phyloP scores from a whole-genome alignment of 208 protist species.

The Leishmania braziliensis region DNA sequence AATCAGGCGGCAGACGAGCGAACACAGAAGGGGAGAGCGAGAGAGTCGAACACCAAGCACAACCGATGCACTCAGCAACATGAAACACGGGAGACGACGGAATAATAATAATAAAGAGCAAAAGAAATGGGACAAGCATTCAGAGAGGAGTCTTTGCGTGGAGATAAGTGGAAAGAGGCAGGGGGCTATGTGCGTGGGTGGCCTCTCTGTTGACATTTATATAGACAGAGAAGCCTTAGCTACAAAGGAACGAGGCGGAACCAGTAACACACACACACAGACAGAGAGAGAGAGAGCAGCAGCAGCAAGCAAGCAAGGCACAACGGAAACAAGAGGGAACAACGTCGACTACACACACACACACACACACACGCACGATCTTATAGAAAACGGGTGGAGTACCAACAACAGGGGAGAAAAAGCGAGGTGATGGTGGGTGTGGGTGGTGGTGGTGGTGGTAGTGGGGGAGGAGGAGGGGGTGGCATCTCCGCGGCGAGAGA shows the following conservation, averaged over 20 bases:
- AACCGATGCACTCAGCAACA: neutral
- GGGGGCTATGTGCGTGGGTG: neutral
- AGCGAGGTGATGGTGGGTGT: too few species aligned
- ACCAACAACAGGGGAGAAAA: neutral
- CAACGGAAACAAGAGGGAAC: neutral
- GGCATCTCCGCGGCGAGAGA: too few species aligned
- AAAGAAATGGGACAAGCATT: slow-evolving; percentile 1
- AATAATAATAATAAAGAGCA: neutral
- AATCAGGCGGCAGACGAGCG: neutral
- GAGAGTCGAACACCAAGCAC: too few species aligned
- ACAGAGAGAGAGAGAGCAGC: neutral
- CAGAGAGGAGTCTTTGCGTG: neutral
- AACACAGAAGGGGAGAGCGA: neutral
- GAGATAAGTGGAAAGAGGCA: neutral
- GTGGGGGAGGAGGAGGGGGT: too few species aligned
- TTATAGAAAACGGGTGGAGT: neutral
- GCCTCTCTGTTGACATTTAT: neutral
- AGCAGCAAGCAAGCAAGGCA: neutral
- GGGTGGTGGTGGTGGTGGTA: too few species aligned
- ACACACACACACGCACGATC: neutral
- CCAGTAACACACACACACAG: neutral
- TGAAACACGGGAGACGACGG: neutral
- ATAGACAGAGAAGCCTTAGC: neutral
- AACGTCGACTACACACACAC: neutral
- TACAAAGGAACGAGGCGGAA: neutral